phyloP scores from a whole-genome alignment of 805 yeast species.

The Saturnispora kantuleensis region DNA sequence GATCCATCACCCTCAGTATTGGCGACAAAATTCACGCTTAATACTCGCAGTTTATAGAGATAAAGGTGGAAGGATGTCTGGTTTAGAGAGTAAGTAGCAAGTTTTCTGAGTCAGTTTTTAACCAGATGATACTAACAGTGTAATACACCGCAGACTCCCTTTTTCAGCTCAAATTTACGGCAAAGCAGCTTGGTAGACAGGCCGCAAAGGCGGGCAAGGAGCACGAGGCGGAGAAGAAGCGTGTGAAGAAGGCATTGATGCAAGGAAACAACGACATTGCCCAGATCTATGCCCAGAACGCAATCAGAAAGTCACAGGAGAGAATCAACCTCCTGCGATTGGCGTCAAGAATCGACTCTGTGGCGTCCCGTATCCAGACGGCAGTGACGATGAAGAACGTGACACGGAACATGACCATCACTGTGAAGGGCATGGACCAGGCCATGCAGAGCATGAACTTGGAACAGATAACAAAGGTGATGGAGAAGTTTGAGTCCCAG shows the following conservation, averaged over 20 bases:
- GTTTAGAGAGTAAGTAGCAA: conserved; percentile 31
- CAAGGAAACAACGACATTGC: conserved; percentile 91
- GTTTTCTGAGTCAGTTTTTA: no score
- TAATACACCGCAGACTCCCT: conserved; percentile 39
- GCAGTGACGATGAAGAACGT: conserved; percentile 97
- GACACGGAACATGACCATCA: conserved; percentile 87
- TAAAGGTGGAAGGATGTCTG: conserved; percentile 25
- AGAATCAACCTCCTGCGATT: conserved; percentile 69
- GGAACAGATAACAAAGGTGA: conserved; percentile 83
- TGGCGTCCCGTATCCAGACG: conserved; percentile 90
- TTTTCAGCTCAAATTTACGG: conserved; percentile 74
- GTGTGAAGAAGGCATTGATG: conserved; percentile 77
- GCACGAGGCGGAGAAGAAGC: conserved; percentile 75
- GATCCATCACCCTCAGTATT: no score
- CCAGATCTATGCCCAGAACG: conserved; percentile 87
- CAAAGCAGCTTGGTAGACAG: conserved; percentile 85
- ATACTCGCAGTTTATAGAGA: not conserved
- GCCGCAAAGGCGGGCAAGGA: conserved; percentile 88
- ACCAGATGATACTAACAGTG: conserved; percentile 8
- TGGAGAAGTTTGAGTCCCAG: conserved; percentile 95
- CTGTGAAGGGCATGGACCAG: conserved; percentile 90
- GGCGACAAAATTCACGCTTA: not conserved
- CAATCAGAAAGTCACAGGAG: conserved; percentile 86
- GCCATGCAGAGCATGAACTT: conserved; percentile 94
- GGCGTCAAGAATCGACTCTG: conserved; percentile 89